Percentiles rank a stretch among this genome's conserved stretches.
phyloP scores from a whole-genome alignment of 2,329 filamentous ascomycete species.

The Thermoascus crustaceus region DNA sequence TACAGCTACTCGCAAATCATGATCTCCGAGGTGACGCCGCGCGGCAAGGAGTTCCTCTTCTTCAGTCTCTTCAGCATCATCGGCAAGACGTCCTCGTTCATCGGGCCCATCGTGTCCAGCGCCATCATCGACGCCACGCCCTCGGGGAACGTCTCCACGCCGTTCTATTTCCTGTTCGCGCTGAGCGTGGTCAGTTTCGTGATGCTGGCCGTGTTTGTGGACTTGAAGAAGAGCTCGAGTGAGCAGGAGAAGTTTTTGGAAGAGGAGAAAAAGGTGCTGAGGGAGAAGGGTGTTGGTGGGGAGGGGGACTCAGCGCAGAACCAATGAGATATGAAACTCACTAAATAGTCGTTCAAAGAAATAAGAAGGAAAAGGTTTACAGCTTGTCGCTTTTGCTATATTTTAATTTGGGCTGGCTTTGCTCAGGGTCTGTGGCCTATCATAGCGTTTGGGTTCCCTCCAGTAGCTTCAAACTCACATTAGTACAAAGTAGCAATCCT shows the following conservation, averaged over 20 bases:
- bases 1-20: constrained; percentile 64
- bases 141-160: constrained; percentile 48
- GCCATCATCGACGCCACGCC: constrained; percentile 59
- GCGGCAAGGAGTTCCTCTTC: constrained; percentile 62
- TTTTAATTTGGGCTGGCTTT: no score
- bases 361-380: no score
- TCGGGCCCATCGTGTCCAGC: constrained; percentile 59
- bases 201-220: constrained; percentile 48
- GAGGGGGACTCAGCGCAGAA: no score
- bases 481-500: no score
- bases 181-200: constrained; percentile 49
- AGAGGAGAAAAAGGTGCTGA: constrained; percentile 17
- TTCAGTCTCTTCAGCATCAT: constrained; percentile 62
- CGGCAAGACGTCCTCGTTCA: constrained; percentile 60
- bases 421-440: no score
- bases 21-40: constrained; percentile 61
- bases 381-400: no score
- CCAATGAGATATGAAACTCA: no score
- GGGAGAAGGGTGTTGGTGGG: no score
- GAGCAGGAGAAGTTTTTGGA: constrained; percentile 52
- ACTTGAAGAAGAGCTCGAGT: constrained; percentile 51
- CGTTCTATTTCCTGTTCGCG: constrained; percentile 59
- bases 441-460: no score
- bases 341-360: no score
- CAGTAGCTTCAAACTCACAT: no score